Evolutionary conservation across 495 filamentous ascomycete genomes (phyloP).

Genomic region (Hypomontagnella monticulosa): DNA sequence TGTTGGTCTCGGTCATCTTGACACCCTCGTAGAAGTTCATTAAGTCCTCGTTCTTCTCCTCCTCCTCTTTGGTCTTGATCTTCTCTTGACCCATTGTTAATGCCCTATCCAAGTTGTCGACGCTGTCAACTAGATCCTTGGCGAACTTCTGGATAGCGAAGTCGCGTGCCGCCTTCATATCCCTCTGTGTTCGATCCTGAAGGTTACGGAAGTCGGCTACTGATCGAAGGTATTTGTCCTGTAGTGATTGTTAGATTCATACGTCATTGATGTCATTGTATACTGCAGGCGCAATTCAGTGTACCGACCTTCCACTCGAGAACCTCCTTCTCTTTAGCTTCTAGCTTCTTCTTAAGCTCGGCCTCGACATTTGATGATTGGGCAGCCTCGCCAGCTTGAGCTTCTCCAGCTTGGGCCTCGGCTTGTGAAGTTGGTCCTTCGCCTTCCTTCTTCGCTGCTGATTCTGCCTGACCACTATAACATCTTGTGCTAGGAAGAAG

Average conservation of each 20-base stretch:
- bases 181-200: conserved; percentile 91
- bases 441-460: conserved; percentile 50
- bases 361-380: conserved; percentile 46
- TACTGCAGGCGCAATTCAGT: conserved; percentile 6
- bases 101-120: conserved; percentile 97
- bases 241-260: conserved; percentile 28
- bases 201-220: conserved; percentile 98
- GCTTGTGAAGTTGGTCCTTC: conserved; percentile 46
- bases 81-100: conserved; percentile 82
- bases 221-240: conserved; percentile 93
- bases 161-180: conserved; percentile 84
- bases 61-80: conserved; percentile 64
- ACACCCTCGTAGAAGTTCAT: conserved; percentile 84
- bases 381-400: conserved; percentile 41
- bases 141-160: conserved; percentile 96
- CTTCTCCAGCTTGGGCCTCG: conserved; percentile 46
- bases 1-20: conserved; percentile 90
- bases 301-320: conserved; percentile 82
- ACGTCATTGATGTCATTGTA: conserved; percentile 10
- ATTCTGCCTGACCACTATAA: conserved; percentile 57
- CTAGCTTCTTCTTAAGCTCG: conserved; percentile 71
- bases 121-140: conserved; percentile 88
- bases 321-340: conserved; percentile 84
- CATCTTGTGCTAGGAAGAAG: conserved; percentile 49
- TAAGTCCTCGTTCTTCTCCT: conserved; percentile 71